Percentiles rank a stretch among this genome's conserved stretches.
These are phyloP conservation scores for Fusarium nisikadoi DNA, from an alignment of 2,329 filamentous ascomycete genomes.

Conservation along the genomic window DNA sequence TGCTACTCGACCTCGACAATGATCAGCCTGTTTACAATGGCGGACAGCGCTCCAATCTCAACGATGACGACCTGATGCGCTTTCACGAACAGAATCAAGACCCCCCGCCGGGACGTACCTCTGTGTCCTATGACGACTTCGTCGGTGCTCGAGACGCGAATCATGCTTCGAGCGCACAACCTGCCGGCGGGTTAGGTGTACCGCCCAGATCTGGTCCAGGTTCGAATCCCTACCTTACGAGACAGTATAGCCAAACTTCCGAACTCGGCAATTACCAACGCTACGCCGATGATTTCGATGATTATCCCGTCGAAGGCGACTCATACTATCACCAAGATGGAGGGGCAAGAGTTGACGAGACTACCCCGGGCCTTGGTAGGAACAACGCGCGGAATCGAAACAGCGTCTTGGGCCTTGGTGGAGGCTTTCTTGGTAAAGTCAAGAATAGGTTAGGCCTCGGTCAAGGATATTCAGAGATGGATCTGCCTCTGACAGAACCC, in stretches of 20 bases:
- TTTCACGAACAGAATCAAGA: slow-evolving; percentile 78
- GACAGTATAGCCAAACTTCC: slow-evolving; percentile 78
- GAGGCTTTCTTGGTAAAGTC: slow-evolving; percentile 84
- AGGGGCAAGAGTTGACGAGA: slow-evolving; percentile 67
- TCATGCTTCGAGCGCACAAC: slow-evolving; percentile 56
- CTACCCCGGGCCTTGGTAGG: slow-evolving; percentile 51
- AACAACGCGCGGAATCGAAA: slow-evolving; percentile 79
- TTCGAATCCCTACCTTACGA: slow-evolving; percentile 58
- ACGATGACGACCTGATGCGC: slow-evolving; percentile 82
- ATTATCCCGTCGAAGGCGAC: slow-evolving; percentile 79
- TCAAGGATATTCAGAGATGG: slow-evolving; percentile 95
- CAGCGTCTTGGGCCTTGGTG: slow-evolving; percentile 87
- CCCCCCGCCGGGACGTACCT: slow-evolving; percentile 75
- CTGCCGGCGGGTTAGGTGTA: slow-evolving; percentile 47
- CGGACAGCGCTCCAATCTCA: slow-evolving; percentile 80
- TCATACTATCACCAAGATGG: slow-evolving; percentile 89
- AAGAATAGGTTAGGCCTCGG: slow-evolving; percentile 93
- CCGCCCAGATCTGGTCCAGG: slow-evolving; percentile 25
- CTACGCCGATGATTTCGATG: slow-evolving; percentile 89
- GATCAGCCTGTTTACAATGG: slow-evolving; percentile 77
- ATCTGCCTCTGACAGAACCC: slow-evolving; percentile 89
- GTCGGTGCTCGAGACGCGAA: slow-evolving; percentile 73
- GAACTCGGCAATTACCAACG: slow-evolving; percentile 88
- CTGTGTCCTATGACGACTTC: slow-evolving; percentile 94
- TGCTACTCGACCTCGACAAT: slow-evolving; percentile 80